These are phyloP conservation scores for Phytomonas serpens DNA, from an alignment of 208 protist genomes.

Conservation along the genomic window DNA sequence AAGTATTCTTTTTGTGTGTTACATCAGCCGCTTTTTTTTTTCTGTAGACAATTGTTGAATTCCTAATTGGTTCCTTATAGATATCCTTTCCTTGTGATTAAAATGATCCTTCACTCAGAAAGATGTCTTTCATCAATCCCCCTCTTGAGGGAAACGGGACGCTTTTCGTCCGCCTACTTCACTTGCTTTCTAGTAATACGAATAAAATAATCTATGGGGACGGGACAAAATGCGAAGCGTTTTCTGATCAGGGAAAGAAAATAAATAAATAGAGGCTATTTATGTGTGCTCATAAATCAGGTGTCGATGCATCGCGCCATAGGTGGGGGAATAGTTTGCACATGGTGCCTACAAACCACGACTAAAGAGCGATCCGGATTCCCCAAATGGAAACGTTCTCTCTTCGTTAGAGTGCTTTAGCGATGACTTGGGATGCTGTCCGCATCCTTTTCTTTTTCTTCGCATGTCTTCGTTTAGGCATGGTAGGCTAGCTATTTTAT, in stretches of 20 bases:
- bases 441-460: background rate
- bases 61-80: background rate
- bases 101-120: background rate
- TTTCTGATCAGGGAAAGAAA: background rate
- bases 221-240: background rate
- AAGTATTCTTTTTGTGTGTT: background rate
- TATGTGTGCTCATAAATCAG: background rate
- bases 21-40: background rate
- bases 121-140: background rate
- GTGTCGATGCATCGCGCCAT: background rate
- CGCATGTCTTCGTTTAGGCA: too few species aligned
- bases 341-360: background rate
- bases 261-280: background rate
- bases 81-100: background rate
- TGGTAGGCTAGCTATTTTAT: too few species aligned
- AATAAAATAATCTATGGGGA: background rate
- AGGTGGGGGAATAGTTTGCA: background rate
- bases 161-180: constrained; percentile 6
- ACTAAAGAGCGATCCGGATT: background rate
- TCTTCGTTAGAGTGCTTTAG: background rate
- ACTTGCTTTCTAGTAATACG: constrained; percentile 5
- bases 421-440: background rate
- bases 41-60: background rate
- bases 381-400: background rate
- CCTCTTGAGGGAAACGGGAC: background rate